Evolutionary conservation across 805 yeast species (phyloP).

Genomic region (Spathaspora passalidarum): DNA sequence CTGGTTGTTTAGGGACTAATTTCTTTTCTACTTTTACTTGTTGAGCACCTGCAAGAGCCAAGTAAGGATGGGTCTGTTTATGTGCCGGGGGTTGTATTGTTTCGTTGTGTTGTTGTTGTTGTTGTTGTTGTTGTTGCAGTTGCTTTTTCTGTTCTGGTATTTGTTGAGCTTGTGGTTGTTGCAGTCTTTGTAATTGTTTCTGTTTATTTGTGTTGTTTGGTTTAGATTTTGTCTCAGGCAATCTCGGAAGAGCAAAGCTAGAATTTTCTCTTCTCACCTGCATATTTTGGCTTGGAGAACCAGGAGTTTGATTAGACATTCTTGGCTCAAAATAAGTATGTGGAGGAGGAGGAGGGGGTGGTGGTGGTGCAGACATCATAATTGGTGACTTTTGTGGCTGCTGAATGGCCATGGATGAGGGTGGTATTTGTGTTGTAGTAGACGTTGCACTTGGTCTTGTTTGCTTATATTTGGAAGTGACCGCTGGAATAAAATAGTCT

Average conservation of each 20-base stretch:
- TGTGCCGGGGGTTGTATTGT: background rate
- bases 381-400: background rate
- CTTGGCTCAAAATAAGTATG: background rate
- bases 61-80: background rate
- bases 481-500: conserved; percentile 31
- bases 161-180: conserved; percentile 5
- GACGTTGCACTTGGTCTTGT: background rate
- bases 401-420: background rate
- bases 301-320: background rate
- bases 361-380: conserved; percentile 9
- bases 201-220: background rate
- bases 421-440: background rate
- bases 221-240: background rate
- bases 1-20: background rate
- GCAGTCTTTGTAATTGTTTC: conserved; percentile 8
- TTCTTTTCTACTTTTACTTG: background rate
- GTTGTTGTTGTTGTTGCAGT: background rate
- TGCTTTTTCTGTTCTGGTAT: too few relatives aligned
- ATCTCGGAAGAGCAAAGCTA: background rate
- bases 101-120: background rate
- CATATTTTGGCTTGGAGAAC: background rate
- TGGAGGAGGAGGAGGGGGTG: background rate
- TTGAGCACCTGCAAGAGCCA: background rate
- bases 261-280: background rate
- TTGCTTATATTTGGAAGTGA: background rate